Evolutionary conservation across 805 yeast species (phyloP).

Genomic region (Vanderwaltozyma tropicalis): DNA sequence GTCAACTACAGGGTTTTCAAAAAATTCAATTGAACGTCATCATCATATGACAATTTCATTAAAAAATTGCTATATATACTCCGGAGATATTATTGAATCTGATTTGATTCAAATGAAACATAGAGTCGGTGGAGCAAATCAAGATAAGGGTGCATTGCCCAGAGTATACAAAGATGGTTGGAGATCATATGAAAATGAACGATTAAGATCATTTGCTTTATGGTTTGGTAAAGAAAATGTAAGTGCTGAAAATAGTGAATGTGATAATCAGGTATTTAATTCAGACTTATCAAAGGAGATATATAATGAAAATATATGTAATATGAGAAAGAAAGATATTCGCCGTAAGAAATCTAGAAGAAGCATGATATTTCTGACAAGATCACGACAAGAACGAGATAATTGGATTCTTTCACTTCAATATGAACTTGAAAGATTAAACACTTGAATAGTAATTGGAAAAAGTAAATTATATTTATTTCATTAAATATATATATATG

Average conservation of each 20-base stretch:
- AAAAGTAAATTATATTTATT: no score
- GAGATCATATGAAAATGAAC: slow-evolving; percentile 69
- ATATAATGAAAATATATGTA: slow-evolving; percentile 1
- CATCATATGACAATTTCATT: slow-evolving; percentile 53
- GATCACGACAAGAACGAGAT: slow-evolving; percentile 76
- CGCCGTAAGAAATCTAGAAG: background rate
- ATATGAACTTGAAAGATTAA: slow-evolving; percentile 29
- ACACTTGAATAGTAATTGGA: background rate
- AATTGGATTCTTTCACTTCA: slow-evolving; percentile 51
- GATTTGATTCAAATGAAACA: slow-evolving; percentile 43
- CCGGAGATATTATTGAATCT: slow-evolving; percentile 50
- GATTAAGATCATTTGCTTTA: slow-evolving; percentile 65
- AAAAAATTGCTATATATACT: slow-evolving; percentile 60
- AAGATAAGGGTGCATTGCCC: slow-evolving; percentile 54
- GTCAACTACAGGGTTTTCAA: slow-evolving; percentile 35
- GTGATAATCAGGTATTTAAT: background rate
- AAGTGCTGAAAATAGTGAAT: slow-evolving; percentile 21
- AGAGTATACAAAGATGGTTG: slow-evolving; percentile 75
- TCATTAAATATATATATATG: background rate
- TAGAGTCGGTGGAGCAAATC: slow-evolving; percentile 37
- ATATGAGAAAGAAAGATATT: background rate
- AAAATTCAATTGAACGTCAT: slow-evolving; percentile 40
- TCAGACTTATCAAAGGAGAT: slow-evolving; percentile 1
- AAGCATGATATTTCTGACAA: slow-evolving; percentile 59
- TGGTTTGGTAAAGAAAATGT: slow-evolving; percentile 68